A percentile compares a stretch with the other conserved stretches of the same genome.
These are phyloP conservation scores for Xylariaceae sp. DNA, from an alignment of 2,329 filamentous ascomycete genomes.

Conservation along the genomic window DNA sequence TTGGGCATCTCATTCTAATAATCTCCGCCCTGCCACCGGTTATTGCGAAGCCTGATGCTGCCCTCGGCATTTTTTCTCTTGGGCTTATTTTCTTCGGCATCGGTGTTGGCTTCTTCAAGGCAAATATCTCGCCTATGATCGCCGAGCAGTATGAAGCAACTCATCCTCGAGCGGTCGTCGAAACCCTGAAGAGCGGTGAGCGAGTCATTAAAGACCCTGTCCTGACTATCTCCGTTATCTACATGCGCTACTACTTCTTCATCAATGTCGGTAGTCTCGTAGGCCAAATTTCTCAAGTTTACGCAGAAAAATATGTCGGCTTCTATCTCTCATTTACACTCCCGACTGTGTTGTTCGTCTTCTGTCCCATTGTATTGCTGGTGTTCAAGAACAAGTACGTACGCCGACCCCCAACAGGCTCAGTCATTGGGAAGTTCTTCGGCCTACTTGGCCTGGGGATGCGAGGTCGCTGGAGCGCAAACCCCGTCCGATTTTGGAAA, in stretches of 20 bases:
- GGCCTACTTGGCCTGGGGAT: constrained; percentile 65
- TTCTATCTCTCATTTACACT: constrained; percentile 66
- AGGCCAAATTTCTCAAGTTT: constrained; percentile 53
- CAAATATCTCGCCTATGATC: constrained; percentile 65
- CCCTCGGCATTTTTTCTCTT: constrained; percentile 64
- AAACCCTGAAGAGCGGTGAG: constrained; percentile 58
- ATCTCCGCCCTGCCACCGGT: constrained; percentile 63
- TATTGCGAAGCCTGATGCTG: constrained; percentile 57
- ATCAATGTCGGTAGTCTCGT: constrained; percentile 76
- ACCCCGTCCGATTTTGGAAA: constrained; percentile 55
- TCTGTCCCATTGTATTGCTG: constrained; percentile 62
- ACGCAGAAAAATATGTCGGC: constrained; percentile 71
- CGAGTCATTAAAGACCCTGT: constrained; percentile 71
- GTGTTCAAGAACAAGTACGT: constrained; percentile 54
- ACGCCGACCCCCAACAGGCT: constrained; percentile 64
- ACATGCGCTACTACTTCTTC: constrained; percentile 78
- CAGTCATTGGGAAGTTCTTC: constrained; percentile 71
- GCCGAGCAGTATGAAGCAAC: constrained; percentile 70
- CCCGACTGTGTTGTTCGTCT: constrained; percentile 62
- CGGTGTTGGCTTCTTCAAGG: constrained; percentile 72
- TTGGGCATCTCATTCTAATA: constrained; percentile 66
- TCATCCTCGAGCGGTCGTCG: constrained; percentile 59
- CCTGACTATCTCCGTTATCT: constrained; percentile 71
- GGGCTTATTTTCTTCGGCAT: constrained; percentile 67
- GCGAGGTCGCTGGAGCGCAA: constrained; percentile 68